A percentile compares a stretch with the other conserved stretches of the same genome.
Evolutionary conservation across 1,139 yeast species (phyloP).

Genomic region (Magnusiomyces suaveolens): DNA sequence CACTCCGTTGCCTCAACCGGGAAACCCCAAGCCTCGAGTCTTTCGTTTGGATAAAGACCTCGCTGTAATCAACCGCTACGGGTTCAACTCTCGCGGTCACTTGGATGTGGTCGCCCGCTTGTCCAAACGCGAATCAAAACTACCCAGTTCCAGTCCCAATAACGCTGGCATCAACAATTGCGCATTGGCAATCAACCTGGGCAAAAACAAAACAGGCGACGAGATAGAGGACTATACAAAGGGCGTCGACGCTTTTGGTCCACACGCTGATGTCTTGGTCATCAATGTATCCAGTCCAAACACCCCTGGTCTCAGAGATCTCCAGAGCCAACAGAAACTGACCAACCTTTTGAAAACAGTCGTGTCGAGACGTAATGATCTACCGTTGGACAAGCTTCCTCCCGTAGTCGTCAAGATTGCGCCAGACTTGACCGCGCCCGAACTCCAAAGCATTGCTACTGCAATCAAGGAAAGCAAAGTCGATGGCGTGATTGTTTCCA

Average conservation of each 20-base stretch:
- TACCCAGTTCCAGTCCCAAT: constrained; percentile 26
- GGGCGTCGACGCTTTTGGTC: constrained; percentile 76
- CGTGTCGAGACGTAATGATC: constrained; percentile 31
- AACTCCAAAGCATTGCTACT: constrained; percentile 71
- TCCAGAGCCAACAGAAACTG: constrained; percentile 69
- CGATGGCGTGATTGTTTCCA: constrained; percentile 87
- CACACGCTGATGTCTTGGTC: constrained; percentile 79
- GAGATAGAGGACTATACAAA: constrained; percentile 75
- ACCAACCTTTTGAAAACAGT: constrained; percentile 50
- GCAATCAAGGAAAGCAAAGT: constrained; percentile 69
- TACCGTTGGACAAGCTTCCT: constrained; percentile 26
- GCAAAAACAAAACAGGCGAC: constrained; percentile 87
- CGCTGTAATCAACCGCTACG: constrained; percentile 89
- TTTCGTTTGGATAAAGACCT: constrained; percentile 76
- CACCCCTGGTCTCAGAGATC: constrained; percentile 85
- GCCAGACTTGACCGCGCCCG: constrained; percentile 79
- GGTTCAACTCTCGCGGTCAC: constrained; percentile 90
- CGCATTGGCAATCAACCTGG: constrained; percentile 73
- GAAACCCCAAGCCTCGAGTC: constrained; percentile 84
- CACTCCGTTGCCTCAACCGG: constrained; percentile 89
- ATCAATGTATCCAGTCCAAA: constrained; percentile 94
- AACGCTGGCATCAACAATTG: constrained; percentile 57
- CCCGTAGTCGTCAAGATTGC: constrained; percentile 88
- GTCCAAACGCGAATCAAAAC: constrained; percentile 39
- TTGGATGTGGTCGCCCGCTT: constrained; percentile 58